Percentiles rank a stretch among this genome's conserved stretches.
These are phyloP conservation scores for Mesembryanthemum crystallinum DNA, from an alignment of 148 eudicot species.

Conservation along the genomic window DNA sequence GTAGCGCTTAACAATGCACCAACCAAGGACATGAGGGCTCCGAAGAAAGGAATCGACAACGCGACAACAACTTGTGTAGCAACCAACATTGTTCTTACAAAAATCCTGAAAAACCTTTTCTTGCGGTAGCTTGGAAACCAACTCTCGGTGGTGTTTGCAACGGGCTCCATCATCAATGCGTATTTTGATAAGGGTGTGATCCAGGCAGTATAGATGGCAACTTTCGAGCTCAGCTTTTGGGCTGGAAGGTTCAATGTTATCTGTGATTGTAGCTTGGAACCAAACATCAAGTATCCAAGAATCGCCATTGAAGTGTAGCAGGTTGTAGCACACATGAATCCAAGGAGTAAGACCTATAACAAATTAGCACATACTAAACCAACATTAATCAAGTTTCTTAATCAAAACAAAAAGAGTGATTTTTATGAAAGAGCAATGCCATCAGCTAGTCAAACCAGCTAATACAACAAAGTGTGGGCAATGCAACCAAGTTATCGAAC, in stretches of 20 bases:
- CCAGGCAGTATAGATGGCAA: conserved; percentile 56
- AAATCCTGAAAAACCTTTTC: conserved; percentile 25
- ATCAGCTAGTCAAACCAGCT: too few species aligned
- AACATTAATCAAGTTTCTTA: neutral
- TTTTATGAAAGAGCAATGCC: too few species aligned
- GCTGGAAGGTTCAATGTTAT: conserved; percentile 54
- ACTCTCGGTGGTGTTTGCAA: conserved; percentile 40
- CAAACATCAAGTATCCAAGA: conserved; percentile 47
- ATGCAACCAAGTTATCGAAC: too few species aligned
- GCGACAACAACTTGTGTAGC: conserved; percentile 57
- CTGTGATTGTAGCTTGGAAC: conserved; percentile 43
- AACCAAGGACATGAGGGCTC: conserved; percentile 58
- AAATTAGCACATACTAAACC: neutral
- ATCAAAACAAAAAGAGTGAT: neutral
- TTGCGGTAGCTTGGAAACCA: conserved; percentile 28
- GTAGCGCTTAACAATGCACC: conserved; percentile 54
- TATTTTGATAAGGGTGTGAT: conserved; percentile 49
- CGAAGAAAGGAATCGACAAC: conserved; percentile 56
- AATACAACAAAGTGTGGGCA: too few species aligned
- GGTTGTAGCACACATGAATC: conserved; percentile 33
- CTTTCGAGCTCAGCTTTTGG: conserved; percentile 40
- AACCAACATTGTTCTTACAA: conserved; percentile 49
- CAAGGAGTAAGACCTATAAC: conserved; percentile 39
- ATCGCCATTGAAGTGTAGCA: conserved; percentile 40
- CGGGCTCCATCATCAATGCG: conserved; percentile 46